A percentile compares a stretch with the other conserved stretches of the same genome.
Evolutionary conservation across 345 rosid genomes (phyloP).

Genomic region (Punica granatum): DNA sequence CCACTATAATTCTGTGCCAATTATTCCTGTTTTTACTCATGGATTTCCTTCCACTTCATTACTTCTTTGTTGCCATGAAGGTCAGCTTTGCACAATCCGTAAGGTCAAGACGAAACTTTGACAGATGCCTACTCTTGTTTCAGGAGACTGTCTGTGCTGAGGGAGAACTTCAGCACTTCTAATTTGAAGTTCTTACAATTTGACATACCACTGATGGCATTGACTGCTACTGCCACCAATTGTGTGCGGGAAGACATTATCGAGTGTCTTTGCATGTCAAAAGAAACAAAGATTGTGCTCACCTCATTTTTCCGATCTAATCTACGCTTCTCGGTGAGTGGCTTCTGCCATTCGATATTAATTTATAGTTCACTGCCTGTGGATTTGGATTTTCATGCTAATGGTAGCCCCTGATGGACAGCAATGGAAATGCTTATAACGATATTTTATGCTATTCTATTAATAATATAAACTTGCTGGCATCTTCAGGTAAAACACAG

Average conservation of each 20-base stretch:
- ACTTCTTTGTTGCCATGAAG: background rate
- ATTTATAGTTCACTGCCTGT: background rate
- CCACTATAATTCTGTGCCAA: background rate
- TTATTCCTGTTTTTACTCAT: background rate
- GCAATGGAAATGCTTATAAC: background rate
- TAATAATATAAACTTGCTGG: slow-evolving; percentile 15
- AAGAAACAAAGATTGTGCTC: slow-evolving; percentile 61
- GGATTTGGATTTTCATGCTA: background rate
- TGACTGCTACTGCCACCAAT: slow-evolving; percentile 88
- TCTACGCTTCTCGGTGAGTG: slow-evolving; percentile 61
- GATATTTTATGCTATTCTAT: background rate
- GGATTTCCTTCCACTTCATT: background rate
- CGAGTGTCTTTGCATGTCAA: slow-evolving; percentile 57
- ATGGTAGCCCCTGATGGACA: background rate
- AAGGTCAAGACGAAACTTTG: slow-evolving; percentile 6
- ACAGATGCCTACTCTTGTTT: slow-evolving; percentile 16
- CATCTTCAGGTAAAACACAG: slow-evolving; percentile 67
- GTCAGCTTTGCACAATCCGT: background rate
- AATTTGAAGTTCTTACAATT: slow-evolving; percentile 45
- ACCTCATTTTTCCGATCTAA: slow-evolving; percentile 82
- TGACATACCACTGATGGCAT: slow-evolving; percentile 80
- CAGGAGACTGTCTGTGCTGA: slow-evolving; percentile 62
- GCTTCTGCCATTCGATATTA: background rate
- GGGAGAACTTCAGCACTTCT: slow-evolving; percentile 53
- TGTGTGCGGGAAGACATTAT: slow-evolving; percentile 69